Conservation (phyloP, 345 rosid genomes). For the Noccaea caerulescens region DNA sequence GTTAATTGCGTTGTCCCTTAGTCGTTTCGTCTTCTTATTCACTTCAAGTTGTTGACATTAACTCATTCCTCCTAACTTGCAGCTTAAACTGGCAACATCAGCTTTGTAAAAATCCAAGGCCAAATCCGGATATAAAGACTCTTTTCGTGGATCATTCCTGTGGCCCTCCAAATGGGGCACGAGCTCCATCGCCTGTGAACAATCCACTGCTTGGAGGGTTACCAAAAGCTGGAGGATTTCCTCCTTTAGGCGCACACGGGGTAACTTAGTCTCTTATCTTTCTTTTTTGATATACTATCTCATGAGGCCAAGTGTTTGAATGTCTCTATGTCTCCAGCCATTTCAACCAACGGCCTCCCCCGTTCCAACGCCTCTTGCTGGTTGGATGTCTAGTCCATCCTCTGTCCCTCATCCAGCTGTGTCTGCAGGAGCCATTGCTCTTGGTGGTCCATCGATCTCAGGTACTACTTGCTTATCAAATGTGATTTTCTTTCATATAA, state of each 20-base stretch:
- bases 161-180: constrained; percentile 96
- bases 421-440: constrained; percentile 84
- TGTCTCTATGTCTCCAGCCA: constrained; percentile 60
- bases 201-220: constrained; percentile 82
- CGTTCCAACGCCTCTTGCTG: constrained; percentile 88
- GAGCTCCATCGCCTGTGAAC: constrained; percentile 91
- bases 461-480: constrained; percentile 47
- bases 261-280: constrained; percentile 46
- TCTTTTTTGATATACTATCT: neutral
- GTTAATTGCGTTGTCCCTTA: constrained; percentile 40
- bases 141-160: constrained; percentile 97
- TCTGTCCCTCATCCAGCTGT: constrained; percentile 80
- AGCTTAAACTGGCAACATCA: constrained; percentile 99
- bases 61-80: constrained; percentile 39
- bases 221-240: constrained; percentile 89
- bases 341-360: constrained; percentile 83
- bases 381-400: constrained; percentile 97
- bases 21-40: constrained; percentile 20
- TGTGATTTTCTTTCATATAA: constrained; percentile 7
- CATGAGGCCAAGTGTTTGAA: constrained; percentile 35
- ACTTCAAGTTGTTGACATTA: constrained; percentile 10
- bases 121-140: constrained; percentile 98
- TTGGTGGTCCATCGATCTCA: constrained; percentile 81
- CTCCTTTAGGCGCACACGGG: constrained; percentile 97
- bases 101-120: constrained; percentile 94